phyloP scores from a whole-genome alignment of 106 monocot genomes.

The Apostasia shenzhenica region DNA sequence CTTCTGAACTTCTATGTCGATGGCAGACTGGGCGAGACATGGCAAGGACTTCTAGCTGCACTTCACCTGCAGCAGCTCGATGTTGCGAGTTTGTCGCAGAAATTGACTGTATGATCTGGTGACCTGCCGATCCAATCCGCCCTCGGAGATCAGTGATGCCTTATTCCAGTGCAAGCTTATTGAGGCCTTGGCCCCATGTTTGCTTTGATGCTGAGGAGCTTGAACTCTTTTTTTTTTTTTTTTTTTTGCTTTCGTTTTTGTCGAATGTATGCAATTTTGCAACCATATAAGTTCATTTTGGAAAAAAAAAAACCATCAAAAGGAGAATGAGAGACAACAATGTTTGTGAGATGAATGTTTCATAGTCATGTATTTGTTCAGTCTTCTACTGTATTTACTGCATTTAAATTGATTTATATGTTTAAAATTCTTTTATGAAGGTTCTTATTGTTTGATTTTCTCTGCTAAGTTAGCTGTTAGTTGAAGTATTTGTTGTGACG shows the following conservation, averaged over 20 bases:
- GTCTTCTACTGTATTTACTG: no score
- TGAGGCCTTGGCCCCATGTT: neutral
- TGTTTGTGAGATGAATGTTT: no score
- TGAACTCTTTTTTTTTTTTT: neutral
- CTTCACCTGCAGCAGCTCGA: conserved; percentile 67
- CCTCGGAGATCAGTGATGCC: neutral
- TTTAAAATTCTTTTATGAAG: no score
- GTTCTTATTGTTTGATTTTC: no score
- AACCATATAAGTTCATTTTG: no score
- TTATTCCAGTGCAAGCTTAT: no score
- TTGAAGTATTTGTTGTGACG: no score
- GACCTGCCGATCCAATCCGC: neutral
- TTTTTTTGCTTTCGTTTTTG: conserved; percentile 3
- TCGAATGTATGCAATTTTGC: conserved; percentile 15
- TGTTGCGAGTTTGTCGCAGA: conserved; percentile 29
- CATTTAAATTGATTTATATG: no score
- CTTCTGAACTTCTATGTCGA: conserved; percentile 62
- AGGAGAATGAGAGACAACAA: no score
- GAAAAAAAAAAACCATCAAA: no score
- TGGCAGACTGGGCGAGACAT: conserved; percentile 56
- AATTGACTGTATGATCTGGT: conserved; percentile 33
- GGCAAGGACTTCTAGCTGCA: conserved; percentile 71
- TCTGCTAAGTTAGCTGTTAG: no score
- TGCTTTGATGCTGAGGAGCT: neutral
- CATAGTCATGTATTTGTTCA: no score